Conservation (phyloP, 129 eudicot species). For the Artemisia annua region DNA sequence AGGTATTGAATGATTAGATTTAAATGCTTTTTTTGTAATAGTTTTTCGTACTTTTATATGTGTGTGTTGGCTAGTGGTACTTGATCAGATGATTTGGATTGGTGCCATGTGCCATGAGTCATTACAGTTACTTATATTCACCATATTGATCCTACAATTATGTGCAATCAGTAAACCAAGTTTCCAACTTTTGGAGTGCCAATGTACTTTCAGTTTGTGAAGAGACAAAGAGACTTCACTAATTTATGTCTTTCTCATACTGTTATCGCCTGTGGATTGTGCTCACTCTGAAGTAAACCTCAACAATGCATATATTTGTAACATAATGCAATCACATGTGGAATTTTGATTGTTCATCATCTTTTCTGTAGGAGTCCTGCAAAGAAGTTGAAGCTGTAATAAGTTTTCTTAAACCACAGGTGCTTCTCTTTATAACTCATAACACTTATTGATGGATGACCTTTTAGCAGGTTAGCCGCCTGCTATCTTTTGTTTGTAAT, state of each 20-base stretch:
- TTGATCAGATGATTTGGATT: background rate
- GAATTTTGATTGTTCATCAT: background rate
- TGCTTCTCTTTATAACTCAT: constrained; percentile 36
- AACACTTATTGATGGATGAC: constrained; percentile 18
- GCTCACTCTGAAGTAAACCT: background rate
- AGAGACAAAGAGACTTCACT: background rate
- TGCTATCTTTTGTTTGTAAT: constrained; percentile 12
- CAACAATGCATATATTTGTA: background rate
- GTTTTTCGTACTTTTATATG: background rate
- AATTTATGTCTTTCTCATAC: background rate
- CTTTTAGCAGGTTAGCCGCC: constrained; percentile 11
- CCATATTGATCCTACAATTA: background rate
- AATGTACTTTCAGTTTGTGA: constrained; percentile 11
- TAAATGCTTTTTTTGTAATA: background rate
- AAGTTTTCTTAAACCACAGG: constrained; percentile 87
- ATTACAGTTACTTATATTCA: background rate
- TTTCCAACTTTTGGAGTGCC: background rate
- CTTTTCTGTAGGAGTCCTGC: constrained; percentile 81
- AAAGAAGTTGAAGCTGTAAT: constrained; percentile 92
- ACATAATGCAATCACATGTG: constrained; percentile 2
- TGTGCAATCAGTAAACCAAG: background rate
- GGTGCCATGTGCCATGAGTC: background rate
- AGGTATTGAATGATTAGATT: background rate
- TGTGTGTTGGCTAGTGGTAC: constrained; percentile 4
- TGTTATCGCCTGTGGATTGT: background rate